Evolutionary conservation across 768 basidiomycete species (phyloP).

Genomic region (Suillus discolor): DNA sequence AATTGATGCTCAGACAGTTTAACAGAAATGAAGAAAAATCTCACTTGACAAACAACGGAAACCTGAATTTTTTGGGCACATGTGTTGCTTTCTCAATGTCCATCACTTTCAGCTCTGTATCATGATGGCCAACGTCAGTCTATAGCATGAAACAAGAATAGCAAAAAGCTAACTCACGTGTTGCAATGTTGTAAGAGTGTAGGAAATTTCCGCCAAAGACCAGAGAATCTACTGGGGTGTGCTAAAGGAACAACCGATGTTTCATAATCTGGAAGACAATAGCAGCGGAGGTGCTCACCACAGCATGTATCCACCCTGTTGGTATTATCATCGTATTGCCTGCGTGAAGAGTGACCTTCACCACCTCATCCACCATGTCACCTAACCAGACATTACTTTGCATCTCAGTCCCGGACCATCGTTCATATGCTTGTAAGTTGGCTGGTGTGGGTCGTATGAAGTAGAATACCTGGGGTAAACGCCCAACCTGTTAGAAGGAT

Average conservation of each 20-base stretch:
- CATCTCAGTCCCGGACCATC: conserved; percentile 90
- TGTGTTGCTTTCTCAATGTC: conserved; percentile 92
- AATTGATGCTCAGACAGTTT: conserved; percentile 9
- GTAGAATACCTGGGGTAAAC: conserved; percentile 75
- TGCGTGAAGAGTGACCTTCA: conserved; percentile 72
- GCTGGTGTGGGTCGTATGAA: conserved; percentile 88
- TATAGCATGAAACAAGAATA: conserved; percentile 7
- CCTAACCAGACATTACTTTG: conserved; percentile 92
- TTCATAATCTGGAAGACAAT: conserved; percentile 10
- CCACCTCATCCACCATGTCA: conserved; percentile 89
- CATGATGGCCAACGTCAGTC: conserved; percentile 14
- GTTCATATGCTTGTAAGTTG: conserved; percentile 88
- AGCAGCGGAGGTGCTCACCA: conserved; percentile 54
- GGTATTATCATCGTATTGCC: conserved; percentile 96
- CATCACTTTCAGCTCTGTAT: conserved; percentile 79
- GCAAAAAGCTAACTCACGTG: conserved; percentile 56
- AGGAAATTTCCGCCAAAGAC: conserved; percentile 98
- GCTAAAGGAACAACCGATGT: conserved; percentile 43
- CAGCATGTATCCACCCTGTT: conserved; percentile 97
- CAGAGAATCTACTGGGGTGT: conserved; percentile 89
- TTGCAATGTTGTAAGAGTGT: conserved; percentile 87
- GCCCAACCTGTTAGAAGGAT: conserved; percentile 4
- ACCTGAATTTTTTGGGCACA: conserved; percentile 91
- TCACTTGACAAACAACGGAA: conserved; percentile 80
- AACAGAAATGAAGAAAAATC: conserved; percentile 23